Evolutionary conservation across 805 yeast genomes (phyloP), one percentile per base, ranked within the genome.

Genomic region (Yamadazyma laniorum): DNA sequence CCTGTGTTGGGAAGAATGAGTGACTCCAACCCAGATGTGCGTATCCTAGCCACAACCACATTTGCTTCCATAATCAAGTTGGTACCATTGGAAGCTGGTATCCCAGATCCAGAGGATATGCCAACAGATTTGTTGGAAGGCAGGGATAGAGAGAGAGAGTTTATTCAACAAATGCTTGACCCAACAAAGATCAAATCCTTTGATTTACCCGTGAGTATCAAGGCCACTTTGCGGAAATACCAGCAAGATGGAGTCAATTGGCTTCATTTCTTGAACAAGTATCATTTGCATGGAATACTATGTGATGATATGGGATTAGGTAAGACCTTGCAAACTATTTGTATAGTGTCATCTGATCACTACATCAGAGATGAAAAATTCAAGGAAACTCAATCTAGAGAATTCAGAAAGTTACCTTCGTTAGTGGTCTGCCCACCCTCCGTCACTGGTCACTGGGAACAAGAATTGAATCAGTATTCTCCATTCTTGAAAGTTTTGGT

Each of bases 231-330:
- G 46, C 79, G 99, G 58, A 85, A 86, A 46, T 93, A 93, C 57
- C 99, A 93, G 65, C 98, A 93, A 59, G 98, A 93, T 44, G 99
- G 99, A 61, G 95, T 93, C 26, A 93, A 91, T 58, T 93, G 99
- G 99, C 71, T 93, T 37, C 96, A 96, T 6, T 93, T 93, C 56
- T 73, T 93, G 53, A 93, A 93, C 65, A 86, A 86, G 53, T 93
- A 93, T 57, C 96, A 91, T 59, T 68, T 93, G 37, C 99, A 93
- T 65, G 99, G 99, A 37, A 91, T 93, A 53, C 70, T 93, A 34
- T 93, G 99, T 78, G 99, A 93, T 59, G 99, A 93, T 79, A 93
- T 93, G 99, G 99, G 99, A 5, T 72, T 93, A 21, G 99, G 99
- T 36, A 93, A 93, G 59, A 93, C 99, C 0, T 71, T 93, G 43